A percentile compares a stretch with the other conserved stretches of the same genome.
Evolutionary conservation across 1,284 basidiomycete genomes (phyloP).

Genomic region (Ustilago shanxiensis): DNA sequence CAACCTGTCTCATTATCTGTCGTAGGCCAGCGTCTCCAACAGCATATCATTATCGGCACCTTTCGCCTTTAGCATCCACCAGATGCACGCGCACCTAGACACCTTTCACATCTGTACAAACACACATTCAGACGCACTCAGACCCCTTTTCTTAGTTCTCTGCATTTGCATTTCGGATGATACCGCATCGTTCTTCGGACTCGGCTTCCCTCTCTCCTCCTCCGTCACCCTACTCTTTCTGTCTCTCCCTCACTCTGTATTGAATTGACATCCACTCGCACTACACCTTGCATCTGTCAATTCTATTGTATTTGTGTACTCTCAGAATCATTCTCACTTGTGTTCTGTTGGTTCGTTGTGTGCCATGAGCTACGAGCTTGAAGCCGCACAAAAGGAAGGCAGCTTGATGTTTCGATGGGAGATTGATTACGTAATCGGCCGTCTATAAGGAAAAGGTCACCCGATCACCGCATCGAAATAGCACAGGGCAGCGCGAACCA

Average conservation of each 20-base stretch:
- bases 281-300: conserved; percentile 22
- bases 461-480: conserved; percentile 14
- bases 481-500: conserved; percentile 4
- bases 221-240: not conserved
- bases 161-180: conserved; percentile 7
- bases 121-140: not conserved
- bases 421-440: conserved; percentile 19
- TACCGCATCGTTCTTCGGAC: not conserved
- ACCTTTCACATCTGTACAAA: conserved; percentile 2
- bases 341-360: not conserved
- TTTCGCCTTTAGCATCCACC: not conserved
- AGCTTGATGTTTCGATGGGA: no score
- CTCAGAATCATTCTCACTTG: not conserved
- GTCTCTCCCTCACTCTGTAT: not conserved
- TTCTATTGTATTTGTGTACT: conserved; percentile 29
- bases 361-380: no score
- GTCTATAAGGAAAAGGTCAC: not conserved
- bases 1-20: conserved; percentile 44
- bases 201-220: not conserved
- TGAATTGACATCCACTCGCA: conserved; percentile 11
- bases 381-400: no score
- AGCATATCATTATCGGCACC: not conserved
- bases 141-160: not conserved
- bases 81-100: not conserved
- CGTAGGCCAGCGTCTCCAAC: conserved; percentile 4